Conservation (phyloP, 176 grass and related monocot species). For the Elymus sibiricus region DNA sequence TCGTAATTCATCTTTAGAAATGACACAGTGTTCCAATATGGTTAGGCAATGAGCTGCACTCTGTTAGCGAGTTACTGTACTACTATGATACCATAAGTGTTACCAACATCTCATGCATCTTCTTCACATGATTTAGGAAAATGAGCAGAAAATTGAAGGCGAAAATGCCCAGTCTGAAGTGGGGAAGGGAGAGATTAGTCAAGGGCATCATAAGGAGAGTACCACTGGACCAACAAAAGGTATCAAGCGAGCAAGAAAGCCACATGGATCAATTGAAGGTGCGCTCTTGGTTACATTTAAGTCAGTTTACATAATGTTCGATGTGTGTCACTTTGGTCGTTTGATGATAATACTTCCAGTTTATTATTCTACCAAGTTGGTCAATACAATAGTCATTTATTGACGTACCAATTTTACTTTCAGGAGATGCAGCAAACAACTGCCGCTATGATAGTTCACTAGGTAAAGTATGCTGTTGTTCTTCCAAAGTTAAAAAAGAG, state of each 20-base stretch:
- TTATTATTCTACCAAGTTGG: background rate
- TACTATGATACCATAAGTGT: conserved; percentile 1
- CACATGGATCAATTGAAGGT: conserved; percentile 45
- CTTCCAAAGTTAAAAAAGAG: background rate
- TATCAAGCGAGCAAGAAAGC: conserved; percentile 46
- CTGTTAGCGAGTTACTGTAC: background rate
- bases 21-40: background rate
- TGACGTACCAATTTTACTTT: conserved; percentile 38
- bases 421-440: conserved; percentile 51
- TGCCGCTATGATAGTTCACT: conserved; percentile 88
- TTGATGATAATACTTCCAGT: conserved; percentile 1
- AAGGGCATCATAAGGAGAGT: conserved; percentile 43
- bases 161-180: conserved; percentile 43
- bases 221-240: conserved; percentile 29
- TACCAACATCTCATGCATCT: background rate
- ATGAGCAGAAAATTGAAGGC: conserved; percentile 35
- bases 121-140: conserved; percentile 35
- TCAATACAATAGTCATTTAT: conserved; percentile 2
- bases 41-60: background rate
- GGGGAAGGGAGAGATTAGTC: conserved; percentile 16
- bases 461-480: conserved; percentile 40
- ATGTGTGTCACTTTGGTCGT: background rate
- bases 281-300: background rate
- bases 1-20: conserved; percentile 11
- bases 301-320: background rate